Base-by-base conservation (phyloP, 1,284 basidiomycete species). In the Ganoderma lingzhi region DNA sequence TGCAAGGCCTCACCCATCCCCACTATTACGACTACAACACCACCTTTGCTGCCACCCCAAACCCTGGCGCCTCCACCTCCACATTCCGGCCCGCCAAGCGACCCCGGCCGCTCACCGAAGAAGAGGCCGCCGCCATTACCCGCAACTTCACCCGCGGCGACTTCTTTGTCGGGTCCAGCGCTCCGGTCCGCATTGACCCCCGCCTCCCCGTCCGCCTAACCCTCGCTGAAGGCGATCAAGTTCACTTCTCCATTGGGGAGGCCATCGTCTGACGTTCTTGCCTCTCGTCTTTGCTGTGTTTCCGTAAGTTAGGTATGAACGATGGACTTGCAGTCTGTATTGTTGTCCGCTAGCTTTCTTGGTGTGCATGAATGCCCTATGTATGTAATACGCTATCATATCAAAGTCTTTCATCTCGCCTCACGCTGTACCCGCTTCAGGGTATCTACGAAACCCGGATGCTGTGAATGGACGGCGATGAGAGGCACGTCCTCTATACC, bases 11-110 rank as follows among this genome's bases (percentile, higher is more conserved):
- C 69, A 84, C 84, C 9, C 90, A 90, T 65, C 90, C 90, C 69
- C 89, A 91, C 75, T 93, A 92, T 75, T 93, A 92, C 78, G 91
- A 93, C 81, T 93, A 93, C 81, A 92, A 88, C 74, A 91, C 88
- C 74, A 88, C 87, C 58, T 75, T 74, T 66, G 60, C 73, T 44
- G 73, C 74, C 63, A 58, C 66, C 8, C 41, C 69, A 5, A 68
- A 63, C 62, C 44, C 63, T 8, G 61, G 64, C 30, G 86, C 90
- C 23, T 91, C 89, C 1, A 86, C 90, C 30, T 90, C 90, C 30
- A 88, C 91, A 4, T 93, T 93, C 81, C 89, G 92, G 19, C 90
- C 92, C 2, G 87, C 82, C 74, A 93, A 93, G 77, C 89, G 92
- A 19, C 89, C 91, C 41, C 88, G 92, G 70, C 88, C 87, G 51